These are phyloP conservation scores for Lasiosphaeria miniovina DNA, from an alignment of 495 filamentous ascomycete species.

Conservation along the genomic window DNA sequence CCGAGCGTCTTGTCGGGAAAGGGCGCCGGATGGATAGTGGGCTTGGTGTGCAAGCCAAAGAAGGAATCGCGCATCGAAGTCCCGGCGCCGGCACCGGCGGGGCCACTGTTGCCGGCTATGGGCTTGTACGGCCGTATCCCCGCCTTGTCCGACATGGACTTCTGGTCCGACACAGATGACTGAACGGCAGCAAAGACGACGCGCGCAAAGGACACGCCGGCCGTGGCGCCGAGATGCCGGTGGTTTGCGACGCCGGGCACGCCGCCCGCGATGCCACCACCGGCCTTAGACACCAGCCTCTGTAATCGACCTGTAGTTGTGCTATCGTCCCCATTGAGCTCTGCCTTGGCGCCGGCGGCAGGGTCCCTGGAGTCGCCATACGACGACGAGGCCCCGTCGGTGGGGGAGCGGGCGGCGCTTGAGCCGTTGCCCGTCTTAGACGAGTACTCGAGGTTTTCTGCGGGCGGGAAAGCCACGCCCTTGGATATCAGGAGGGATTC, in stretches of 20 bases:
- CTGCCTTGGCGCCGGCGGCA: slow-evolving; percentile 27
- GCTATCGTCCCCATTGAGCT: slow-evolving; percentile 38
- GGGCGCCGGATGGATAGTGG: slow-evolving; percentile 77
- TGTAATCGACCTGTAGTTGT: slow-evolving; percentile 29
- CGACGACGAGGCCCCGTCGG: slow-evolving; percentile 26
- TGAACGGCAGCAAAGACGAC: slow-evolving; percentile 95
- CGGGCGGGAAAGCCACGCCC: slow-evolving; percentile 66
- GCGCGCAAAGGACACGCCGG: slow-evolving; percentile 89
- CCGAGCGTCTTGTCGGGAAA: slow-evolving; percentile 79
- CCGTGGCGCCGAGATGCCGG: slow-evolving; percentile 79
- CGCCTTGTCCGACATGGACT: slow-evolving; percentile 51
- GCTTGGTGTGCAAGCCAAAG: slow-evolving; percentile 88
- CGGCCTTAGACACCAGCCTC: slow-evolving; percentile 69
- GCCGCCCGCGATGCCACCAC: slow-evolving; percentile 62
- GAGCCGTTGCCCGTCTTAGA: slow-evolving; percentile 50
- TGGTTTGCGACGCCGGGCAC: slow-evolving; percentile 73
- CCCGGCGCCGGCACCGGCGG: slow-evolving; percentile 43
- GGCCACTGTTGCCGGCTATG: slow-evolving; percentile 27
- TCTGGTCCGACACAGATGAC: slow-evolving; percentile 72
- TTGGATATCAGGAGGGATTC: slow-evolving; percentile 73
- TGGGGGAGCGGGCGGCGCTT: slow-evolving; percentile 40
- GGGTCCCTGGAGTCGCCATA: slow-evolving; percentile 23
- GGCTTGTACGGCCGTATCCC: slow-evolving; percentile 44
- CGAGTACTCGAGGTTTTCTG: slow-evolving; percentile 74
- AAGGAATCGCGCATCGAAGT: slow-evolving; percentile 91